Evolutionary conservation across 2,329 filamentous ascomycete genomes (phyloP).

Genomic region (Didymella arachidicola): DNA sequence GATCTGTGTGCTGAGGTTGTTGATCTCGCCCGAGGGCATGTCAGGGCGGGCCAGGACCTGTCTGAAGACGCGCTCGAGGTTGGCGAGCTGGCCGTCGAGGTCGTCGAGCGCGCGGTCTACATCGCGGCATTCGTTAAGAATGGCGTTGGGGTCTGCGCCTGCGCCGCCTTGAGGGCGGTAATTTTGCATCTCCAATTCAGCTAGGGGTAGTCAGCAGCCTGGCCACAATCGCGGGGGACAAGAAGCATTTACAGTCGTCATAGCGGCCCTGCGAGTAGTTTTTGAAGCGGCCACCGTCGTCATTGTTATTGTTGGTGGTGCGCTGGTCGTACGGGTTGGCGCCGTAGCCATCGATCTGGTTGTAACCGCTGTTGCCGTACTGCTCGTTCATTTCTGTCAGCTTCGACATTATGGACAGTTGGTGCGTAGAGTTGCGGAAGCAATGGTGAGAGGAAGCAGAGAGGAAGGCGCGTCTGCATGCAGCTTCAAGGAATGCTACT

Average conservation of each 20-base stretch:
- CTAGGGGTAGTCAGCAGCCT: conserved; percentile 34
- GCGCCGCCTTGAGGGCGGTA: conserved; percentile 51
- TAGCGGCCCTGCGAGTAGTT: conserved; percentile 58
- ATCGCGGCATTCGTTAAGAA: conserved; percentile 84
- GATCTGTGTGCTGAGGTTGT: conserved; percentile 76
- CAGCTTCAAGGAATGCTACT: conserved; percentile 32
- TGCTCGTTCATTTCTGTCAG: conserved; percentile 44
- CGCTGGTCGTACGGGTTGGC: conserved; percentile 56
- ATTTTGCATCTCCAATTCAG: conserved; percentile 73
- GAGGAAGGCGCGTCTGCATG: conserved; percentile 16
- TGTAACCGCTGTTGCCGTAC: conserved; percentile 53
- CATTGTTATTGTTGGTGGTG: conserved; percentile 37
- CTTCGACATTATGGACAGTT: conserved; percentile 10
- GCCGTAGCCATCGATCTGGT: conserved; percentile 52
- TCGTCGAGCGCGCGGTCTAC: conserved; percentile 79
- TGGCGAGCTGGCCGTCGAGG: conserved; percentile 74
- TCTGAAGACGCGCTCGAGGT: conserved; percentile 75
- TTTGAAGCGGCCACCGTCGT: conserved; percentile 62
- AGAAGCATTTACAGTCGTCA: conserved; percentile 39
- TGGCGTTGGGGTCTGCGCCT: conserved; percentile 69
- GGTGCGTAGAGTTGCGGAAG: conserved; percentile 16
- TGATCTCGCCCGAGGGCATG: conserved; percentile 74
- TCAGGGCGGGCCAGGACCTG: conserved; percentile 78
- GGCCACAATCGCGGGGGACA: conserved; percentile 37
- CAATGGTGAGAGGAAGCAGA: conserved; percentile 14